Evolutionary conservation across 768 basidiomycete species (phyloP), one percentile per base, ranked within the genome.

Genomic region (Psilocybe sp.): DNA sequence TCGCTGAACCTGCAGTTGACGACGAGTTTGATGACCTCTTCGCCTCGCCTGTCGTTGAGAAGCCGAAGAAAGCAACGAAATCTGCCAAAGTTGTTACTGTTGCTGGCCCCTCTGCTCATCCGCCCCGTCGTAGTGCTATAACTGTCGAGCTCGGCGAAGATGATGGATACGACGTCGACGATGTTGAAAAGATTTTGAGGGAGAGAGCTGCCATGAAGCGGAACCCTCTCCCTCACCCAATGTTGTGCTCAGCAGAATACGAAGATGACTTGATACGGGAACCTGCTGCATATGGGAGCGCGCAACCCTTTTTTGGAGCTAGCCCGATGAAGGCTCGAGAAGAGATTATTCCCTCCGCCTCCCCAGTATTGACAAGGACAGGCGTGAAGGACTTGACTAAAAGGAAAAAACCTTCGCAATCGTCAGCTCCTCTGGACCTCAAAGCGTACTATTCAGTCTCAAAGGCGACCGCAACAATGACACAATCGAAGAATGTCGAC

Each of bases 311-410:
- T 10, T 37, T 35, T 11, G 20, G 9, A 13, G 12, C 11, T 2
- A 6, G 19, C 33, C 36, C 12, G 6, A 19, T 33, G 2, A n/a
- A 20, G 3, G 11, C 16, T 15, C 33, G 37, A 23, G n/a, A 37
- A 16, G 42, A 7, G 13, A 14, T 31, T 34, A 23, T 40, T 4
- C 9, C 3, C 5, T 40, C 31, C 38, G 19, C 8, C 9, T 46
- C 50, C 1, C 49, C 44, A 2, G 36, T 40, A 1, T 42, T 45
- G 13, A 47, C 46, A 15, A 46, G 52, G 39, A 12, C 46, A 19
- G 52, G 48, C 13, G 44, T 58, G 45, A 51, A 50, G n/a, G 57
- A 56, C 35, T 57, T 59, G n/a, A 58, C 57, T 8, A 60, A 51
- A 42, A 60, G 54, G 36, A 55, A 54, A 46, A 41, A 9, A 4